Evolutionary conservation across 352 stramenopile genomes (phyloP).

Genomic region (Plasmopara halstedii): DNA sequence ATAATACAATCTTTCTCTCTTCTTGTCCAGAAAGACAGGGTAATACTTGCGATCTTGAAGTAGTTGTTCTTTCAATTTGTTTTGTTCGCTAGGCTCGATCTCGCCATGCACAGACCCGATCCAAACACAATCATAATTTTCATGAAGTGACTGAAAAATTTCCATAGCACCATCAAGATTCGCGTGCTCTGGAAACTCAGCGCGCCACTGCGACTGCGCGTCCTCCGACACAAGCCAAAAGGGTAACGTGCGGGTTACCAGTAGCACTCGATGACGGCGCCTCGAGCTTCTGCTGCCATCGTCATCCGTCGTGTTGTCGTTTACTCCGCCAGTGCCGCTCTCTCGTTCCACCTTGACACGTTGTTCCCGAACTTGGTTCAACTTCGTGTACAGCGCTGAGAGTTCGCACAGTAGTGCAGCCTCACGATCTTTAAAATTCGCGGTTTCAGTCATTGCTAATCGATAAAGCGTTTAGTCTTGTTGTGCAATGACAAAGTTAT

Average conservation of each 20-base stretch:
- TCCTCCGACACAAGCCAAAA: slow-evolving; percentile 77
- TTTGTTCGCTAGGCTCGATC: slow-evolving; percentile 71
- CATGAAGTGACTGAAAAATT: slow-evolving; percentile 68
- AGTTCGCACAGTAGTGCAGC: slow-evolving; percentile 59
- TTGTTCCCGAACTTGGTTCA: slow-evolving; percentile 79
- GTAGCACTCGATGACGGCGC: slow-evolving; percentile 49
- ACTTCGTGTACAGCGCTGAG: slow-evolving; percentile 67
- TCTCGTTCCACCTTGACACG: slow-evolving; percentile 64
- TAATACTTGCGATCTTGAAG: slow-evolving; percentile 88
- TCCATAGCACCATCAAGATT: slow-evolving; percentile 69
- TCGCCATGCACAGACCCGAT: slow-evolving; percentile 77
- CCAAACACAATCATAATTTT: slow-evolving; percentile 80
- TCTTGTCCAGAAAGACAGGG: slow-evolving; percentile 84
- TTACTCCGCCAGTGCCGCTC: slow-evolving; percentile 11
- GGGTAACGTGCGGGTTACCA: slow-evolving; percentile 69
- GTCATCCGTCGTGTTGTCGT: slow-evolving; percentile 20
- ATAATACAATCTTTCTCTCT: slow-evolving; percentile 84
- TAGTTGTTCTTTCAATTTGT: slow-evolving; percentile 77
- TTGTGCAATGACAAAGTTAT: slow-evolving; percentile 4
- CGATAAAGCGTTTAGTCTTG: not conserved
- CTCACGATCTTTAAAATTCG: slow-evolving; percentile 64
- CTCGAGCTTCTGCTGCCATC: slow-evolving; percentile 23
- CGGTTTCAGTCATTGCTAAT: slow-evolving; percentile 6
- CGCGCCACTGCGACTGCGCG: slow-evolving; percentile 73
- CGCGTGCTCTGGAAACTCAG: slow-evolving; percentile 68